Base-by-base conservation (phyloP, 2,329 filamentous ascomycete species). In the Trichoderma koningiopsis region DNA sequence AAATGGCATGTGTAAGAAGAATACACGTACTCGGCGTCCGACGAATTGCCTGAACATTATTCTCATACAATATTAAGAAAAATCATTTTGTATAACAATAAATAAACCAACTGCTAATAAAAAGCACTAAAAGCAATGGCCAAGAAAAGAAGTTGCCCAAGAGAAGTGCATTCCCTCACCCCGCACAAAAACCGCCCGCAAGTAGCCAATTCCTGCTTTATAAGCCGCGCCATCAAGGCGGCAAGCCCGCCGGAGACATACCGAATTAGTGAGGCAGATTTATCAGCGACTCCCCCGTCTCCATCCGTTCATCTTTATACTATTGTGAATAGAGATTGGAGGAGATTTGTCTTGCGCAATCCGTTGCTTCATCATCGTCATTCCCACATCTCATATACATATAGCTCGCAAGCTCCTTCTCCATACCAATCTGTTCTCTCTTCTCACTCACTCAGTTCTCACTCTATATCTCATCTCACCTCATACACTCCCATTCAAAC, bases 171-270 rank as follows among this genome's bases (percentile, higher is more conserved):
- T 11, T 24, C 5, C 5, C 24, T n/a, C 35, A 65, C 62, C 49
- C 62, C 49, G 49, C 62, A 65, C 35, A 33, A 49, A 49, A n/a
- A 33, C n/a, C 37, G 31, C 47, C 60, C 19, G 49, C 33, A 55
- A 55, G 7, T 7, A 22, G 47, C 13, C 16, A 27, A 7, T 27
- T 29, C 11, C 27, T 67, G 63, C 63, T 67, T 67, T 67, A 67
- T 67, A 67, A 67, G 53, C 63, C 40, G 37, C 53, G 47, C 27
- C 56, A 65, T 57, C 33, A 19, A 16, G 2, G 52, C 11, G 43
- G 47, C 47, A 49, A 24, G 4, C 47, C n/a, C 22, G 47, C 47
- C 47, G 8, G n/a, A 13, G 11, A 49, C 47, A 63, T 33, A 37
- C 43, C 31, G 43, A 11, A 22, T 43, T 56, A 43, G 49, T 49